A percentile compares a stretch with the other conserved stretches of the same genome.
Evolutionary conservation across 2,329 filamentous ascomycete genomes (phyloP).

Genomic region (Trichophaea hybrida): DNA sequence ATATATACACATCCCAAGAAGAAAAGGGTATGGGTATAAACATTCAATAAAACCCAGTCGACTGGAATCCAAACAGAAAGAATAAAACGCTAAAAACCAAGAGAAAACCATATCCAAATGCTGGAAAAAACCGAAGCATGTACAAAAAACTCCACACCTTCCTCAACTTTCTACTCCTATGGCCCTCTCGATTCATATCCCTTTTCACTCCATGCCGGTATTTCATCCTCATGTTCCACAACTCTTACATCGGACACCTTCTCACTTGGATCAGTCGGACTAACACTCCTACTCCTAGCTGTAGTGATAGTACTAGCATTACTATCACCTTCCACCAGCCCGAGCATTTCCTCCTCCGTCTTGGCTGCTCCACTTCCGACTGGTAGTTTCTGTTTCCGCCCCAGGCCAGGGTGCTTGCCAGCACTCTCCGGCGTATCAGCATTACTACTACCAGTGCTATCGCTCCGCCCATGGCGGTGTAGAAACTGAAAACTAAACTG

Average conservation of each 20-base stretch:
- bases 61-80: background rate
- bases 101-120: background rate
- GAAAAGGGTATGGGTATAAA: background rate
- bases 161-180: background rate
- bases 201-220: slow-evolving; percentile 14
- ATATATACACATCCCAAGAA: background rate
- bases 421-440: background rate
- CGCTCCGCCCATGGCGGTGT: slow-evolving; percentile 11
- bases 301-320: background rate
- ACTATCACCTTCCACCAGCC: slow-evolving; percentile 63
- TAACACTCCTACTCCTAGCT: background rate
- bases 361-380: slow-evolving; percentile 32
- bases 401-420: background rate
- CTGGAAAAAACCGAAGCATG: background rate
- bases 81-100: background rate
- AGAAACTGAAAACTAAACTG: slow-evolving; percentile 94
- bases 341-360: slow-evolving; percentile 72
- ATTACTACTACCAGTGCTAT: background rate
- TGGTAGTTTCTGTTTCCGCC: background rate
- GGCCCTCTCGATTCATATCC: slow-evolving; percentile 1
- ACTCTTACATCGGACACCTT: background rate
- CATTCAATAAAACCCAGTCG: background rate
- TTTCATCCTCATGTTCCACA: background rate
- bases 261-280: background rate
- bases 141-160: background rate